phyloP scores from a whole-genome alignment of 805 yeast species.

The Suhomyces faveliae region DNA sequence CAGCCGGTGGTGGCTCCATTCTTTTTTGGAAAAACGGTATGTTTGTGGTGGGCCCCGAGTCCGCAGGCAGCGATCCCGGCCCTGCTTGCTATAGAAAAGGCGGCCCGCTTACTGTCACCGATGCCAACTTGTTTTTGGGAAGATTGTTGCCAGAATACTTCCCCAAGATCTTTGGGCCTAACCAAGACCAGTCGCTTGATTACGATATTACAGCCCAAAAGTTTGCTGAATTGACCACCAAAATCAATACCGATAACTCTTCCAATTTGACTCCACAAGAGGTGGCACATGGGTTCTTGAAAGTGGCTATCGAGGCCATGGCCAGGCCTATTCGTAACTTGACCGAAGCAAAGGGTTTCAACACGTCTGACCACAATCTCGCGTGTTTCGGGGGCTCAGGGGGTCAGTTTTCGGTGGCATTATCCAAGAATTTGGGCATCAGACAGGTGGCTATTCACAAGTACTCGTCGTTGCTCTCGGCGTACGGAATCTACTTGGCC shows the following conservation, averaged over 20 bases:
- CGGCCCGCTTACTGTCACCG: slow-evolving; percentile 41
- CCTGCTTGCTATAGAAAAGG: slow-evolving; percentile 42
- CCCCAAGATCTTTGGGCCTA: slow-evolving; percentile 40
- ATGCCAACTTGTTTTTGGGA: slow-evolving; percentile 37
- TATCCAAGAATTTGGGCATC: slow-evolving; percentile 72
- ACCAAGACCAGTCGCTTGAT: slow-evolving; percentile 34
- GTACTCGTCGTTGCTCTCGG: slow-evolving; percentile 80
- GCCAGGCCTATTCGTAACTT: slow-evolving; percentile 84
- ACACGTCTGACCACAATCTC: slow-evolving; percentile 61
- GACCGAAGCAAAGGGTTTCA: slow-evolving; percentile 82
- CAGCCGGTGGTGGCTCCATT: slow-evolving; percentile 48
- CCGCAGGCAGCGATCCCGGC: slow-evolving; percentile 42
- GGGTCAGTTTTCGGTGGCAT: slow-evolving; percentile 82
- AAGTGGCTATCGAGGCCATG: slow-evolving; percentile 86
- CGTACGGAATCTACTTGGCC: slow-evolving; percentile 86
- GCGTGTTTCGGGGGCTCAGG: slow-evolving; percentile 94
- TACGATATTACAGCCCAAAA: slow-evolving; percentile 40
- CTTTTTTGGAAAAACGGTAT: slow-evolving; percentile 37
- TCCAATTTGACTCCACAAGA: slow-evolving; percentile 52
- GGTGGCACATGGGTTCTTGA: slow-evolving; percentile 76
- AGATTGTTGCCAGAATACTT: slow-evolving; percentile 35
- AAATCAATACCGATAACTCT: slow-evolving; percentile 52
- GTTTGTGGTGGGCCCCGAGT: slow-evolving; percentile 41
- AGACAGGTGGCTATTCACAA: slow-evolving; percentile 68
- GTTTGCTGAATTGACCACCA: slow-evolving; percentile 52